Conservation (phyloP, 108 stramenopile genomes). For the Pseudonitzschia multistriata region DNA sequence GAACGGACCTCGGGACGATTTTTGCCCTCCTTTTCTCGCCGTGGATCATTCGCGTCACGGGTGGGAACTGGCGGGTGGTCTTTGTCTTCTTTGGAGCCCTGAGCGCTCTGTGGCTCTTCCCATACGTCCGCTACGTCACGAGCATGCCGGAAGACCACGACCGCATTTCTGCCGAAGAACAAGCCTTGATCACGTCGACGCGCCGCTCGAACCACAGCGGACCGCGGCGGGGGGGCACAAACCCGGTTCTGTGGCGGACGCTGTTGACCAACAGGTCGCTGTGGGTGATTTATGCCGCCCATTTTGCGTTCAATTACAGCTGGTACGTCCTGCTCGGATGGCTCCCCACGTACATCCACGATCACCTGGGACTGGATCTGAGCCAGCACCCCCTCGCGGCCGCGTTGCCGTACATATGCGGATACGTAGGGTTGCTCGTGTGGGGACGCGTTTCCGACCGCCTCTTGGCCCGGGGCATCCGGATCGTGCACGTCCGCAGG, state of each 20-base stretch:
- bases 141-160: conserved; percentile 5
- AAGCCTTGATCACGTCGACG: neutral
- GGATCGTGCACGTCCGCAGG: neutral
- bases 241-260: neutral
- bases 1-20: conserved; percentile 9
- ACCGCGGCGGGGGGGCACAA: no score
- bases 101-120: neutral
- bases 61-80: neutral
- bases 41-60: neutral
- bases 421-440: neutral
- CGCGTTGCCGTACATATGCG: neutral
- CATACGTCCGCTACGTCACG: neutral
- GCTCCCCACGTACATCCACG: conserved; percentile 5
- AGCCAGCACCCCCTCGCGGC: neutral
- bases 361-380: conserved; percentile 1
- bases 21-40: conserved; percentile 1
- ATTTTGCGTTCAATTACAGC: conserved; percentile 7
- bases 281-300: conserved; percentile 6
- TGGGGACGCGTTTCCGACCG: neutral
- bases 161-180: neutral
- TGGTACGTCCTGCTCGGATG: conserved; percentile 10
- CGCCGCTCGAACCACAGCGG: no score
- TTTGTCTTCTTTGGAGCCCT: neutral
- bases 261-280: neutral
- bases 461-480: neutral